Conservation (phyloP, 2,329 filamentous ascomycete species). For the Neofusicoccum umdonicola region DNA sequence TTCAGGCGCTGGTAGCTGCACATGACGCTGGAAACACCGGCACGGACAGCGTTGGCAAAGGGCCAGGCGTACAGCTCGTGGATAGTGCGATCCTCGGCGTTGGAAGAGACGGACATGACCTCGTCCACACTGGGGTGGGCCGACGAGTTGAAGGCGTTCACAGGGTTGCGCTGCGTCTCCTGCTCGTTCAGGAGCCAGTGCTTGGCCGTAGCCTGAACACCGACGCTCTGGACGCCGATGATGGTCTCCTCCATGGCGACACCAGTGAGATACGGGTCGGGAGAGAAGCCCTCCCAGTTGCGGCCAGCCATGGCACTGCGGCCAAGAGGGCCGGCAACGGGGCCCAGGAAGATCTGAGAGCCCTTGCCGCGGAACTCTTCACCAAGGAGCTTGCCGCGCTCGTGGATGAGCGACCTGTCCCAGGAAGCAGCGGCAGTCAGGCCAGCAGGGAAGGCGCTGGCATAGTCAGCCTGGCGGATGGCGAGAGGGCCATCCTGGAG, state of each 20-base stretch:
- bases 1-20: conserved; percentile 42
- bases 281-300: conserved; percentile 51
- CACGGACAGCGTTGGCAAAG: conserved; percentile 69
- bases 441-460: conserved; percentile 38
- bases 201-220: conserved; percentile 44
- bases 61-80: conserved; percentile 79
- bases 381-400: conserved; percentile 34
- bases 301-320: conserved; percentile 43
- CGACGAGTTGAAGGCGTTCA: conserved; percentile 51
- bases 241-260: conserved; percentile 45
- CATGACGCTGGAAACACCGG: conserved; percentile 58
- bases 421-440: conserved; percentile 41
- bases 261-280: conserved; percentile 50
- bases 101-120: conserved; percentile 46
- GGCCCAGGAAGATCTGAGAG: conserved; percentile 43
- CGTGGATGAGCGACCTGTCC: conserved; percentile 35
- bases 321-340: conserved; percentile 45
- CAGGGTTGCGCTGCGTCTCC: conserved; percentile 53
- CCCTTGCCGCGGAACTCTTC: conserved; percentile 35
- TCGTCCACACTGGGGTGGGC: conserved; percentile 29
- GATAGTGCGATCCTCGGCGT: conserved; percentile 69
- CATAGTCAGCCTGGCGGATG: conserved; percentile 21
- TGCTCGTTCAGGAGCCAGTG: conserved; percentile 66
- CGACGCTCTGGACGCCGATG: conserved; percentile 44
- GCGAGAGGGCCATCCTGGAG: conserved; percentile 41